These are phyloP conservation scores for Aspergillus taichungensis DNA, from an alignment of 495 filamentous ascomycete species.

Conservation along the genomic window DNA sequence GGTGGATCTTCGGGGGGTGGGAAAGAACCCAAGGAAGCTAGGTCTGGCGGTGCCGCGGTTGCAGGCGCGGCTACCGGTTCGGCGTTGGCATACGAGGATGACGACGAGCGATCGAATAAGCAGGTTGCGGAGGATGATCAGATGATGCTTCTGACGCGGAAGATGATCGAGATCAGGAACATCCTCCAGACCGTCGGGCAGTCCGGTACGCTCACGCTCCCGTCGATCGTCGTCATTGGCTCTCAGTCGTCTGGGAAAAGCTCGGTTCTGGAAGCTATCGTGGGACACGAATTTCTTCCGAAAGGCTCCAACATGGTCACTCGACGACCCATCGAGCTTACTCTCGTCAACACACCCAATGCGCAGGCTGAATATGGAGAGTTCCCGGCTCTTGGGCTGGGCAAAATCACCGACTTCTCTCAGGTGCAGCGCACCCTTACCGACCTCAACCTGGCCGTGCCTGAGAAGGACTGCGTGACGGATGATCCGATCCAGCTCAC, in stretches of 20 bases:
- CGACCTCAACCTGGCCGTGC: constrained; percentile 89
- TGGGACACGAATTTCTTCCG: constrained; percentile 95
- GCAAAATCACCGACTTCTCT: constrained; percentile 87
- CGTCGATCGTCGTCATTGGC: constrained; percentile 96
- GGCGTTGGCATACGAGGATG: constrained; percentile 68
- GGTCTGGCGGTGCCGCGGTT: constrained; percentile 37
- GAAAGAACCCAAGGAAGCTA: constrained; percentile 54
- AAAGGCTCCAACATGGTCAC: constrained; percentile 99
- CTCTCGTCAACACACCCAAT: constrained; percentile 89
- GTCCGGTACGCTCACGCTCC: constrained; percentile 74
- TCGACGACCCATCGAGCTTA: constrained; percentile 90
- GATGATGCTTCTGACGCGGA: constrained; percentile 98
- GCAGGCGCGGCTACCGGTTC: constrained; percentile 43
- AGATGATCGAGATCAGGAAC: constrained; percentile 97
- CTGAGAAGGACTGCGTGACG: constrained; percentile 80
- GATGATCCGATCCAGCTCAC: constrained; percentile 95
- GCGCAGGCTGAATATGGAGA: constrained; percentile 89
- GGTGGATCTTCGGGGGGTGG: constrained; percentile 37
- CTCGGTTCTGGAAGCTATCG: constrained; percentile 93
- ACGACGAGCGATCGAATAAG: constrained; percentile 54
- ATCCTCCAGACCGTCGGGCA: constrained; percentile 88
- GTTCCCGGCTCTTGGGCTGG: constrained; percentile 85
- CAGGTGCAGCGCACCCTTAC: constrained; percentile 89
- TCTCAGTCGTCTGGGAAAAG: constrained; percentile 98
- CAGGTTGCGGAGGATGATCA: constrained; percentile 82